Base-by-base conservation (phyloP, 2,329 filamentous ascomycete genomes). In the Diaporthe ampelina region DNA sequence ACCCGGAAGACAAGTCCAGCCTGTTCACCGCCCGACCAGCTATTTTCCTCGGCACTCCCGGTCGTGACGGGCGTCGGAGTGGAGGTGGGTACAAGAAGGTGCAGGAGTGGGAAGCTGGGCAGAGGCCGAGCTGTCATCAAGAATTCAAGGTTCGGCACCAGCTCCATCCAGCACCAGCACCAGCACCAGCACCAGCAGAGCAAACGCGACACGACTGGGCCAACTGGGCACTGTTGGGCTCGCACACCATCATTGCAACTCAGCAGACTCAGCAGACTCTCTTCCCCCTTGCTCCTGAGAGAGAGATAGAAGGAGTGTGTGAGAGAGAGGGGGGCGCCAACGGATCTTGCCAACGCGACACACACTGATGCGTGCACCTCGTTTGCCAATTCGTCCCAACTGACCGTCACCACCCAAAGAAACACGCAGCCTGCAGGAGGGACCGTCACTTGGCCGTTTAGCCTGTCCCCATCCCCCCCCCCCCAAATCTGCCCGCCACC, bases 1-100 rank as follows among this genome's bases (percentile, higher is more conserved):
- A 69, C 32, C 63, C 37, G 73, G 70, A 59, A 57, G 57, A 50
- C 45, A 57, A 63, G 61, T 37, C 35, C 58, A 50, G 58, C 59
- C 32, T 61, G 58, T 72, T 73, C 73, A 73, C 73, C 73, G 63
- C 70, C 69, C 58, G 56, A 65, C 73, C 50, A 56, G 43, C 68
- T 35, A 37, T 58, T 74, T 50, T 72, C 65, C 73, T 70, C 57
- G 70, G 70, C 70, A 72, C 70, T 45, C 50, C 59, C 70, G 70
- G 70, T 72, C 45, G 48, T 40, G 57, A 58, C 68, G 61, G 59
- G 56, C 61, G 52, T 63, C 43, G 68, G 61, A 65, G 61, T 58
- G 56, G 69, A 61, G 72, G 45, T 37, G 43, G 63, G 63, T 54
- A 68, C 63, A 19, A 54, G 37, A 61, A 17, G 61, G 68, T 63